Base-by-base conservation (phyloP, 495 filamentous ascomycete genomes). In the Penicillium desertorum region DNA sequence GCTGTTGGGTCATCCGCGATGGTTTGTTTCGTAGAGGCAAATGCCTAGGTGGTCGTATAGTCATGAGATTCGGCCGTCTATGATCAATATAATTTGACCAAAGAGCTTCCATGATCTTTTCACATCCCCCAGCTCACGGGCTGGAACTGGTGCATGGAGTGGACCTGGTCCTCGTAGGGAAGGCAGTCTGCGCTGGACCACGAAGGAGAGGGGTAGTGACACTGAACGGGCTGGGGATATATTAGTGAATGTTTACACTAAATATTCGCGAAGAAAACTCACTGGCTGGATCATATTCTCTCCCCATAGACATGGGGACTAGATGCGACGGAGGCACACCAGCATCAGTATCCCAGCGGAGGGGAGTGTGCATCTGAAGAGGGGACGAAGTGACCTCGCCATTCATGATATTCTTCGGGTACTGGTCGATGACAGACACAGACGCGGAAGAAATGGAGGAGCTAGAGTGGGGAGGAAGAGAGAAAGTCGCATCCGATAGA, bases 151-250 rank as follows among this genome's bases (percentile, higher is more conserved):
- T 44, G 58, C 60, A 65, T 58, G 30, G 62, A 66, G 20, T 61
- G 70, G 45, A 67, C 60, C 30, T 68, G 66, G 51, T 77, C 75
- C 19, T 75, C 72, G 62, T 79, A 80, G 22, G 67, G 65, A 9
- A 74, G 59, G 55, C 62, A 68, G 61, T 74, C 72, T 32, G 69
- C 56, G 53, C 62, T 67, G 42, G 70, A 68, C 77, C 76, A 80
- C 3, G 70, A 68, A 16, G 73, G 70, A 57, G 70, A 74, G 36
- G 73, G 76, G 57, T 77, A 76, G 45, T 72, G 69, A 59, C 69
- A 78, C 19, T 70, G 74, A n/a, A 74, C 65, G 27, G 64, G 54
- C 66, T 74, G 36, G 22, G 1, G 47, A 29, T 32, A 2, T 36
- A 32, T 49, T 55, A 54, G 36, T 16, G 20, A 19, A 20, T 47